Percentiles rank a stretch among this genome's conserved stretches.
Conservation (phyloP, 305 asterid species). For the Nicotiana rustica region DNA sequence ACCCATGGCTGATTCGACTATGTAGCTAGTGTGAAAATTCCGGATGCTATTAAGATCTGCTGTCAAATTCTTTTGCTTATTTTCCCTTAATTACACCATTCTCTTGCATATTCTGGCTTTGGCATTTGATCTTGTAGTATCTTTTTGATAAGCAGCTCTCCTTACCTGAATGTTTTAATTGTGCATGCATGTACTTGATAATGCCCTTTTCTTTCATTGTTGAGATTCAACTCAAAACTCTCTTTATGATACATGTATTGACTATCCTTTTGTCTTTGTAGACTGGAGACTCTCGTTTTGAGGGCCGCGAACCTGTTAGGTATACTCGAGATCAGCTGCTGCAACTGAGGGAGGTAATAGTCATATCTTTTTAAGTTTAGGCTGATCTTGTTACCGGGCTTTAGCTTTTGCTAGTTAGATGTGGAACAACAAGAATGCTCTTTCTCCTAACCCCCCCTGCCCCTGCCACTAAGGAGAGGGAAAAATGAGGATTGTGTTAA, state of each 20-base stretch:
- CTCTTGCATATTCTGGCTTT: not conserved
- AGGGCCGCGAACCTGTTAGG: conserved; percentile 64
- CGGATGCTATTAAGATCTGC: conserved; percentile 28
- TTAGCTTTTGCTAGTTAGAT: not conserved
- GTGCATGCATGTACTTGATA: not conserved
- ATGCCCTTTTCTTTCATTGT: not conserved
- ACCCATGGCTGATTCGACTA: too few species aligned
- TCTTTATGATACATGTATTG: not conserved
- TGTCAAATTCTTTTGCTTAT: not conserved
- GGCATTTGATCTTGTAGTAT: not conserved
- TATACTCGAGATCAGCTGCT: conserved; percentile 75
- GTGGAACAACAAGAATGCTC: not conserved
- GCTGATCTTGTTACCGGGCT: conserved; percentile 19
- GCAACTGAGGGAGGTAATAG: conserved; percentile 71
- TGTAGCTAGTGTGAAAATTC: not conserved
- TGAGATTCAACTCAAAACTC: not conserved
- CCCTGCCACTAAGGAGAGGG: too few species aligned
- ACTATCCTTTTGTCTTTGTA: conserved; percentile 37
- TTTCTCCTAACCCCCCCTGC: too few species aligned
- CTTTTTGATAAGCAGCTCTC: conserved; percentile 7
- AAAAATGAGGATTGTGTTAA: too few species aligned
- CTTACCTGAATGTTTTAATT: not conserved
- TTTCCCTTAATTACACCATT: not conserved
- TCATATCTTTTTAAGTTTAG: not conserved
- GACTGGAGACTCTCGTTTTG: conserved; percentile 78